Percentiles rank a stretch among this genome's conserved stretches.
Evolutionary conservation across 352 stramenopile species (phyloP).

Genomic region (Phytophthora capsici): DNA sequence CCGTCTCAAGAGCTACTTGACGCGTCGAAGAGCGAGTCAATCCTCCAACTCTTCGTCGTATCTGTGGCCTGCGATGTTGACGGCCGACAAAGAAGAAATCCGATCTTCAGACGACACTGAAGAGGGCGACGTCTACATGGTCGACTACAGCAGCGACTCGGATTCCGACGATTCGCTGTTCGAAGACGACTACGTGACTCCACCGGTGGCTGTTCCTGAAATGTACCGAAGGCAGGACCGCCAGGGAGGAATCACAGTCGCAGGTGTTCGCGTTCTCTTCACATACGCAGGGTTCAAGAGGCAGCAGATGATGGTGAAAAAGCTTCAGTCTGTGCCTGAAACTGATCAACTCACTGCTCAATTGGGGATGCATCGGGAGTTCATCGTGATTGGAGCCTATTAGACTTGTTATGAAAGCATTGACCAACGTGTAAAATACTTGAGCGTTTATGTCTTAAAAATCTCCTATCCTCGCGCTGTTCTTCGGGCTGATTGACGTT

Average conservation of each 20-base stretch:
- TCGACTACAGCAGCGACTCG: conserved; percentile 28
- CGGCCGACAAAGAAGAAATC: conserved; percentile 25
- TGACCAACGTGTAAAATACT: conserved; percentile 11
- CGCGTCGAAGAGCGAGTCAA: conserved; percentile 11
- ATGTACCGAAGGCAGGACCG: conserved; percentile 60
- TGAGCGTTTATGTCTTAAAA: not conserved
- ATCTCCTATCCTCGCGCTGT: too few relatives aligned
- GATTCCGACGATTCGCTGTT: conserved; percentile 31
- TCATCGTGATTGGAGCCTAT: conserved; percentile 23
- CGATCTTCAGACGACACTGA: conserved; percentile 31
- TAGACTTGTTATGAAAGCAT: conserved; percentile 16
- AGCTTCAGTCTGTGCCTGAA: conserved; percentile 50
- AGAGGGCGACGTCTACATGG: conserved; percentile 35
- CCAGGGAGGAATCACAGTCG: conserved; percentile 55
- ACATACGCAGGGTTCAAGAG: conserved; percentile 69
- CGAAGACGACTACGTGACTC: conserved; percentile 33
- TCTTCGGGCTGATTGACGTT: conserved; percentile 19
- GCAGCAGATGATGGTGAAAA: conserved; percentile 44
- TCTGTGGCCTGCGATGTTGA: conserved; percentile 20
- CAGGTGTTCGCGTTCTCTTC: conserved; percentile 54
- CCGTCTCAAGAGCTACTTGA: conserved; percentile 27
- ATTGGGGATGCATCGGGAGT: conserved; percentile 13
- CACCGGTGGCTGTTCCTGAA: conserved; percentile 58
- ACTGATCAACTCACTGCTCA: conserved; percentile 6
- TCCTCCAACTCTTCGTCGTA: conserved; percentile 4